Evolutionary conservation across 805 yeast species (phyloP), one percentile per base, ranked within the genome.

Genomic region (Pichia insulana): DNA sequence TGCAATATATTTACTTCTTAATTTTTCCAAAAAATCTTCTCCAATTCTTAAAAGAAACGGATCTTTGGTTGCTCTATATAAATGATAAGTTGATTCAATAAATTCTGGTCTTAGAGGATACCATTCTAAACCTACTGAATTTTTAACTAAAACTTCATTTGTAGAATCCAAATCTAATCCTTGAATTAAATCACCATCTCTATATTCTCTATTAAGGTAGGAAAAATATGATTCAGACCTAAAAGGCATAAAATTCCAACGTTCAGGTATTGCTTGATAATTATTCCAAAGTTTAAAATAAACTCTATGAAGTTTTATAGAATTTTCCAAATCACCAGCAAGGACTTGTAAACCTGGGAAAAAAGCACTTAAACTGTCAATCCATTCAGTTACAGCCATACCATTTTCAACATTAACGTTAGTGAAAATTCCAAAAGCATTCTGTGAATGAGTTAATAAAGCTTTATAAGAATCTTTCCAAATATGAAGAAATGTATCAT

Each of bases 51-150:
- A 63, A 58, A 80, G 88, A 54, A 87, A 69, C 2, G 96, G 95
- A 57, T 89, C 97, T 43, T 67, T 71, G 0, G 97, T 89, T 2
- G 96, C 95, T 33, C 83, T 66, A 55, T 82, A 88, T 13, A 89
- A 63, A 55, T 81, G 80, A 59, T 87, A 89, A 0, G 94, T 86
- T 0, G 95, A 83, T 57, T 89, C 97, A 34, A 86, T 72, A 51
- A 88, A 86, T 57, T 89, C 97, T 0, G 97, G 97, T 42, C 97
- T 67, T 35, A 89, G 65, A 2, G 96, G 96, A 54, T 86, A 89
- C 96, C 96, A 89, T 56, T 85, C 94, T 28, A 87, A 62, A 0
- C 74, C 65, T 3, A 83, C 61, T 1, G 74, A 64, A 34, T 64
- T 64, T 6, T 50, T 48, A 18, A 60, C 48, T 12, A 57, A 34